Conservation (phyloP, 2,329 filamentous ascomycete genomes). For the Pseudohalonectria lignicola region DNA sequence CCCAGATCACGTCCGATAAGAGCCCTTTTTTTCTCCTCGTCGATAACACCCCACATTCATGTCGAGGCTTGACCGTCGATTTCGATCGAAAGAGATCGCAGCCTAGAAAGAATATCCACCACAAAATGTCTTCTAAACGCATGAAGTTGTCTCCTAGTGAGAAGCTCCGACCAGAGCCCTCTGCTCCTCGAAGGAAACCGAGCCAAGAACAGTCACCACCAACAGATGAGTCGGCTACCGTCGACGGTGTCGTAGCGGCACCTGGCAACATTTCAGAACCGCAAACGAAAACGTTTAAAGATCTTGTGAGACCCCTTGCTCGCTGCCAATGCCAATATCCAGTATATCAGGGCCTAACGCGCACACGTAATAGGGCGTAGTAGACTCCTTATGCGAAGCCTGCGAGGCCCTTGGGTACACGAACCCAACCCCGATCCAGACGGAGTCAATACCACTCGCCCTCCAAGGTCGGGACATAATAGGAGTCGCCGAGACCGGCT, state of each 20-base stretch:
- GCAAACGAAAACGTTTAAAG: conserved; percentile 49
- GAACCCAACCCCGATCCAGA: conserved; percentile 79
- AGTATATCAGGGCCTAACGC: neutral
- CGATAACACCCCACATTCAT: conserved; percentile 1
- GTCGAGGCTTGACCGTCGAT: conserved; percentile 3
- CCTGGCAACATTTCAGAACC: neutral
- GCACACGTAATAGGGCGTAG: conserved; percentile 70
- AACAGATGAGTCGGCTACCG: neutral
- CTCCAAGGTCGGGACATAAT: conserved; percentile 79
- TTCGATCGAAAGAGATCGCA: neutral
- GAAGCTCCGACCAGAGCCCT: too few species aligned
- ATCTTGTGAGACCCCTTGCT: conserved; percentile 33
- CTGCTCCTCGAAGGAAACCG: too few species aligned
- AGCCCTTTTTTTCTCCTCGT: conserved; percentile 6
- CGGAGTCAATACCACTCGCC: conserved; percentile 70
- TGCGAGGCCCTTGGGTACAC: conserved; percentile 77
- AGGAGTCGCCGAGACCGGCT: conserved; percentile 88
- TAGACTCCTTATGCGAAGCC: conserved; percentile 80
- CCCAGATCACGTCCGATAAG: too few species aligned
- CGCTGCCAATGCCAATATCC: neutral
- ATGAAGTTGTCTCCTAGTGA: too few species aligned
- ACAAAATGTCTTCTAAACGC: neutral
- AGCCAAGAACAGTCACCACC: neutral
- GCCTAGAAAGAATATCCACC: neutral
- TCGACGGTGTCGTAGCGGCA: neutral